These are phyloP conservation scores for Aspergillus amoenus DNA, from an alignment of 2,329 filamentous ascomycete species.

Conservation along the genomic window DNA sequence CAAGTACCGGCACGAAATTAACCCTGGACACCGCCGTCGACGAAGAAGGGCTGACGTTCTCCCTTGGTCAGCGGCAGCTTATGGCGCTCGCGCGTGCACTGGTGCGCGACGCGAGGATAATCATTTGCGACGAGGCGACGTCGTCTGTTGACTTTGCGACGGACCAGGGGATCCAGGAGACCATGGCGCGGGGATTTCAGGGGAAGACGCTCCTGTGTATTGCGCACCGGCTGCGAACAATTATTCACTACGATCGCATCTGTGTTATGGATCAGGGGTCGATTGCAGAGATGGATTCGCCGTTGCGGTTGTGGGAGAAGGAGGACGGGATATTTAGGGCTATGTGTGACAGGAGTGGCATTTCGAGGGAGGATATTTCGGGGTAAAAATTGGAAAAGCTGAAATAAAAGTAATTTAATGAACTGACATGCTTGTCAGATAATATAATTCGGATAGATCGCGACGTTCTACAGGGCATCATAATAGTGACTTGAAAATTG, in stretches of 20 bases:
- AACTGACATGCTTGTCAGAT: too few relatives aligned
- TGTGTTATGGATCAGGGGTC: slow-evolving; percentile 90
- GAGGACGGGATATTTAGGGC: slow-evolving; percentile 75
- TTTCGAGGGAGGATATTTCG: slow-evolving; percentile 48
- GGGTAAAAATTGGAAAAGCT: neutral
- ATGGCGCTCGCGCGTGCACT: slow-evolving; percentile 92
- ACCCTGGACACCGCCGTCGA: slow-evolving; percentile 78
- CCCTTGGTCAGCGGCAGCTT: slow-evolving; percentile 87
- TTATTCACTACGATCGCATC: slow-evolving; percentile 91
- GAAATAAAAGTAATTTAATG: neutral
- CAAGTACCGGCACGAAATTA: neutral
- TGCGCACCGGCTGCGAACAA: slow-evolving; percentile 86
- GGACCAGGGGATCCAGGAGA: slow-evolving; percentile 86
- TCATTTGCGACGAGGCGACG: slow-evolving; percentile 96
- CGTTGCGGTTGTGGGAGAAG: slow-evolving; percentile 67
- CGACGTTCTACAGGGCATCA: too few relatives aligned
- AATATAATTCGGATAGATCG: too few relatives aligned
- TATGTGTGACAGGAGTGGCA: slow-evolving; percentile 88
- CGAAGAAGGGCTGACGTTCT: slow-evolving; percentile 95
- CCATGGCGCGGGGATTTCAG: slow-evolving; percentile 79
- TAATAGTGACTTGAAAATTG: neutral
- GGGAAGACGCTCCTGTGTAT: slow-evolving; percentile 90
- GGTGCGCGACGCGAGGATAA: slow-evolving; percentile 83
- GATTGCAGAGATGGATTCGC: slow-evolving; percentile 84
- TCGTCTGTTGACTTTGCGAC: slow-evolving; percentile 94